These are phyloP conservation scores for Zoysia matrella DNA, from an alignment of 202 grass and related monocot species.

Conservation along the genomic window DNA sequence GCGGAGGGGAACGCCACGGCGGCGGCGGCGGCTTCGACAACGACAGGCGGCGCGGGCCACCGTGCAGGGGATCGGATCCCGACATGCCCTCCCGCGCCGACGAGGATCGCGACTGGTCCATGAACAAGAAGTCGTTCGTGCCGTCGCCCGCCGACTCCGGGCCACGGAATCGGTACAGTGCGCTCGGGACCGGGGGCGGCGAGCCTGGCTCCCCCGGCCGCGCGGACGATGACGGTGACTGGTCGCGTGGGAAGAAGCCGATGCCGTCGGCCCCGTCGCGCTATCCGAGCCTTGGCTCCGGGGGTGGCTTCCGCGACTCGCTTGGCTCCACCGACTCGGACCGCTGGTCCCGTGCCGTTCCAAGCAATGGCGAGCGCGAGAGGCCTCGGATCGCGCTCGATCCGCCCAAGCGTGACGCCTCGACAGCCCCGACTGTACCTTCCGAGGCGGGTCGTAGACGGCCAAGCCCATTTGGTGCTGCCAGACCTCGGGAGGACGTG, in stretches of 20 bases:
- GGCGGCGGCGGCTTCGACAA: conserved; percentile 56
- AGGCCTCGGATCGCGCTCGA: conserved; percentile 70
- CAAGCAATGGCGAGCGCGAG: conserved; percentile 52
- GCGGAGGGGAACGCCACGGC: conserved; percentile 40
- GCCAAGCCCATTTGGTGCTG: conserved; percentile 70
- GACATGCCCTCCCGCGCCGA: conserved; percentile 74
- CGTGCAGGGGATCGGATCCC: conserved; percentile 55
- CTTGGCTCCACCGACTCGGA: conserved; percentile 54
- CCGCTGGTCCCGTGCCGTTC: conserved; percentile 54
- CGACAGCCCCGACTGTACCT: neutral
- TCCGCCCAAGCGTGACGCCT: conserved; percentile 63
- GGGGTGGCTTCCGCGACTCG: conserved; percentile 58
- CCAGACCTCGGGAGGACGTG: conserved; percentile 69
- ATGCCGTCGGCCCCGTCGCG: conserved; percentile 49
- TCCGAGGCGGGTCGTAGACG: conserved; percentile 44
- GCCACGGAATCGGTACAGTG: conserved; percentile 26
- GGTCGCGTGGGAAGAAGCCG: conserved; percentile 73
- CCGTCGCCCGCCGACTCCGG: conserved; percentile 44
- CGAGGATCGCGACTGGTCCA: conserved; percentile 70
- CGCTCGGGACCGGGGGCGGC: conserved; percentile 40
- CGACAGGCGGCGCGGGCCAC: conserved; percentile 49
- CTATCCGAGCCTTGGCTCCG: conserved; percentile 56
- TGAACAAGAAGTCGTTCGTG: conserved; percentile 58
- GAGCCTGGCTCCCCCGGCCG: conserved; percentile 28
- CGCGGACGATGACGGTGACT: conserved; percentile 68